A percentile compares a stretch with the other conserved stretches of the same genome.
phyloP scores from a whole-genome alignment of 2,329 filamentous ascomycete genomes.

The Colletotrichum noveboracense region DNA sequence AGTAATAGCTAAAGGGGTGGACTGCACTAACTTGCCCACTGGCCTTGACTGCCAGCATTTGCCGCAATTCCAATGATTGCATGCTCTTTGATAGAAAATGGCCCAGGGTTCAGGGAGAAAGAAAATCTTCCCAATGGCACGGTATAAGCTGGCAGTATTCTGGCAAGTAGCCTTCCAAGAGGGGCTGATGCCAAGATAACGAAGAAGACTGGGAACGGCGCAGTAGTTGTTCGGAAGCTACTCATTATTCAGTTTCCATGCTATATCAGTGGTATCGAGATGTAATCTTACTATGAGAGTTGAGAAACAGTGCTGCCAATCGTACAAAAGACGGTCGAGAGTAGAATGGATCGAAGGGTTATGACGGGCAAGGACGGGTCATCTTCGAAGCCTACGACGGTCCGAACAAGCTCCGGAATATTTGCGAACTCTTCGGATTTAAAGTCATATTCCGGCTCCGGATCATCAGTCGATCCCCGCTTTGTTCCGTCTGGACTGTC shows the following conservation, averaged over 20 bases:
- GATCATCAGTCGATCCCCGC: neutral
- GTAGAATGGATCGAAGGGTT: conserved; percentile 66
- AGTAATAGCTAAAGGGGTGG: fast-evolving
- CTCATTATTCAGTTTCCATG: conserved; percentile 47
- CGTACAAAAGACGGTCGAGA: conserved; percentile 37
- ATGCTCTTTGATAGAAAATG: conserved; percentile 63
- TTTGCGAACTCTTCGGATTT: conserved; percentile 14
- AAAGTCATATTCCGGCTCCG: conserved; percentile 15
- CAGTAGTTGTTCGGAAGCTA: conserved; percentile 61
- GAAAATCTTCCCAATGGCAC: conserved; percentile 52
- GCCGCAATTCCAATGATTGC: conserved; percentile 61
- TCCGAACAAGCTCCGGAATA: conserved; percentile 45
- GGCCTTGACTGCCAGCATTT: conserved; percentile 26
- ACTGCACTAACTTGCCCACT: conserved; percentile 8
- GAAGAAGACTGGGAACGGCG: conserved; percentile 66
- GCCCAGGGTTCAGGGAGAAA: conserved; percentile 61
- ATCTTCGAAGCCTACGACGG: conserved; percentile 62
- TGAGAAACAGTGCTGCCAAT: conserved; percentile 8
- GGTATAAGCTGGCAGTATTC: conserved; percentile 50
- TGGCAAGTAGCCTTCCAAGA: conserved; percentile 56
- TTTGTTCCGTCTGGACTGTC: neutral
- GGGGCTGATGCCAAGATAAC: conserved; percentile 64
- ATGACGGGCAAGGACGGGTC: conserved; percentile 60
- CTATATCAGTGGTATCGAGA: neutral
- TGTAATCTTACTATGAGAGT: neutral